Evolutionary conservation across 345 rosid species (phyloP).

Genomic region (Eucalyptus erythrocorys): DNA sequence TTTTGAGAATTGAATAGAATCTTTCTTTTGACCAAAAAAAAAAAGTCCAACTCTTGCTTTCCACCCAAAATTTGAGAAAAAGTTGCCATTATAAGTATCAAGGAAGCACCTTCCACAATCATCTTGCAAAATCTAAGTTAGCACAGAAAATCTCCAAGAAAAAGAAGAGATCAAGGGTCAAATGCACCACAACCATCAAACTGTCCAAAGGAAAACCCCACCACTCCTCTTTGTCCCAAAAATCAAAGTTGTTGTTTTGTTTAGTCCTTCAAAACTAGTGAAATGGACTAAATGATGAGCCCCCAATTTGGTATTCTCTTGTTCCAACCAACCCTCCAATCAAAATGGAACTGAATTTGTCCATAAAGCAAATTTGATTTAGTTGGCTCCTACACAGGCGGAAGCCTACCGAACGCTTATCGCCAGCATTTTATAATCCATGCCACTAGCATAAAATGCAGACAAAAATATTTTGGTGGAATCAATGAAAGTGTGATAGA

Average conservation of each 20-base stretch:
- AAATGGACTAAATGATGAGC: neutral
- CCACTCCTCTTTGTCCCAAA: neutral
- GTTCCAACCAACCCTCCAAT: neutral
- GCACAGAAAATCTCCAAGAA: neutral
- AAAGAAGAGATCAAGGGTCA: neutral
- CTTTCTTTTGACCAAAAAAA: no score
- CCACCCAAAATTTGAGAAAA: neutral
- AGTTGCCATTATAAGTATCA: neutral
- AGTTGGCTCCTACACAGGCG: neutral
- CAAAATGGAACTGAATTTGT: neutral
- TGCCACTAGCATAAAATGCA: neutral
- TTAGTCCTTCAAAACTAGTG: neutral
- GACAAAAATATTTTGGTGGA: neutral
- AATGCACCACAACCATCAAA: neutral
- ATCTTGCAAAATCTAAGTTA: neutral
- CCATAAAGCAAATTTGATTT: neutral
- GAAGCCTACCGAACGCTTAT: neutral
- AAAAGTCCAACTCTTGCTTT: neutral
- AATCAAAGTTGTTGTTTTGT: neutral
- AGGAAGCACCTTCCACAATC: neutral
- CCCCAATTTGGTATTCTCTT: neutral
- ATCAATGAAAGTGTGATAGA: neutral
- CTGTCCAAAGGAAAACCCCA: neutral
- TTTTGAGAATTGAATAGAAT: no score
- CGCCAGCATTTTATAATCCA: neutral